These are phyloP conservation scores for Mallotus nudiflorus DNA, from an alignment of 345 rosid genomes.

Conservation along the genomic window DNA sequence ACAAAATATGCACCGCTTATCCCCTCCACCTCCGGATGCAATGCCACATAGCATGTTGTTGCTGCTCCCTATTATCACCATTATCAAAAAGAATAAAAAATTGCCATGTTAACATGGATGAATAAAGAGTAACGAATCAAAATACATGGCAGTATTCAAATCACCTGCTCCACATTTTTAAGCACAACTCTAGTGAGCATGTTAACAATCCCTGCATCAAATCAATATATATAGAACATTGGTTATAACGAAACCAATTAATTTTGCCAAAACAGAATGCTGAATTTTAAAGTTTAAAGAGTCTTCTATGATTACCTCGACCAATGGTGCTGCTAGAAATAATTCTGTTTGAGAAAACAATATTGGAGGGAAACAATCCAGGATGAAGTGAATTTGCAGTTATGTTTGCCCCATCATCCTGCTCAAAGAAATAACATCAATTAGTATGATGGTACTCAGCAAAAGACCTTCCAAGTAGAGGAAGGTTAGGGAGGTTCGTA, in stretches of 20 bases:
- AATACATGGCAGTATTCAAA: too few relatives aligned
- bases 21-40: conserved; percentile 55
- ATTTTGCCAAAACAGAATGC: too few relatives aligned
- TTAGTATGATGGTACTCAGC: too few relatives aligned
- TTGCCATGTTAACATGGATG: too few relatives aligned
- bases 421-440: not conserved
- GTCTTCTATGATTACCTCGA: conserved; percentile 30
- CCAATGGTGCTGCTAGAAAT: conserved; percentile 12
- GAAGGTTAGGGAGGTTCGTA: not conserved
- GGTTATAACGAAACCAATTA: too few relatives aligned
- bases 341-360: conserved; percentile 31
- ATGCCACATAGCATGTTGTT: conserved; percentile 61
- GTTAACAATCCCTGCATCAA: conserved; percentile 36
- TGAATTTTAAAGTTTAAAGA: not conserved
- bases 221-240: too few relatives aligned
- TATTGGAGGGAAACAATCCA: conserved; percentile 59
- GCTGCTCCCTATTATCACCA: conserved; percentile 53
- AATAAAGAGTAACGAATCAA: too few relatives aligned
- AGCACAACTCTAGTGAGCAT: conserved; percentile 34
- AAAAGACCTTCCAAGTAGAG: too few relatives aligned
- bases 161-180: conserved; percentile 53
- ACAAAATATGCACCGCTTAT: conserved; percentile 50
- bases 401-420: conserved; percentile 59
- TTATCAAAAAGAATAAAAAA: not conserved
- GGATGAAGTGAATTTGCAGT: conserved; percentile 80